Evolutionary conservation across 768 basidiomycete genomes (phyloP), one percentile per base, ranked within the genome.

Genomic region (Suillus americanus): DNA sequence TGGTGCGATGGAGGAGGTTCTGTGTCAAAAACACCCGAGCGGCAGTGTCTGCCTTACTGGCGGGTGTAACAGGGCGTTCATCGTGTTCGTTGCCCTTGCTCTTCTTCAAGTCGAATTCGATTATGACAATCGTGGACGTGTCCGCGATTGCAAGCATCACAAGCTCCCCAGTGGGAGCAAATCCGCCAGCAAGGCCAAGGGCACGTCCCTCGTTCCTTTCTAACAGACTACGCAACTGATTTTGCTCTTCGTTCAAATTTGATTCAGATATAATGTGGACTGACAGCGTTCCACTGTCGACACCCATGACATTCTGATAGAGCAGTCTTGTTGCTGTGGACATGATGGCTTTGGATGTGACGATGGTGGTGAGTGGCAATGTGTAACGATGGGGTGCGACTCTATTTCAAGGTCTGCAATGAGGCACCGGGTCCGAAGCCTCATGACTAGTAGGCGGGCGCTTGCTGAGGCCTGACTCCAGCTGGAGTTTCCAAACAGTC

Each of bases 61-160:
- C 57, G 54, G 71, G 66, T 8, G 68, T 8, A 4, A 66, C n/a
- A 2, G 75, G 65, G 3, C 71, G 63, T 7, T 53, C 68, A 73
- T 35, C 76, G 72, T 71, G 75, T 70, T 64, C 73, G 73, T 77
- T 76, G 75, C 71, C 72, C 72, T 75, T 77, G 67, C 67, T 66
- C 2, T 64, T 68, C 8, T 38, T 61, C 2, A 56, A 33, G 16
- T 37, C 12, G 16, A 78, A 74, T 37, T 78, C 64, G 50, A 76
- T 64, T 46, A 75, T 62, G 60, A 77, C 1, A 5, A 78, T 62
- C 2, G 72, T 63, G 41, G 73, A 62, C 38, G 69, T 63, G 13
- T 76, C 75, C 2, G 76, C 69, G 57, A 76, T 46, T 23, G 72
- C 74, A 55, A 76, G 69, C 60, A 73, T 37, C 23, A 65, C 67